phyloP scores from a whole-genome alignment of 2,329 filamentous ascomycete genomes.

The Zasmidium citrigriseum region DNA sequence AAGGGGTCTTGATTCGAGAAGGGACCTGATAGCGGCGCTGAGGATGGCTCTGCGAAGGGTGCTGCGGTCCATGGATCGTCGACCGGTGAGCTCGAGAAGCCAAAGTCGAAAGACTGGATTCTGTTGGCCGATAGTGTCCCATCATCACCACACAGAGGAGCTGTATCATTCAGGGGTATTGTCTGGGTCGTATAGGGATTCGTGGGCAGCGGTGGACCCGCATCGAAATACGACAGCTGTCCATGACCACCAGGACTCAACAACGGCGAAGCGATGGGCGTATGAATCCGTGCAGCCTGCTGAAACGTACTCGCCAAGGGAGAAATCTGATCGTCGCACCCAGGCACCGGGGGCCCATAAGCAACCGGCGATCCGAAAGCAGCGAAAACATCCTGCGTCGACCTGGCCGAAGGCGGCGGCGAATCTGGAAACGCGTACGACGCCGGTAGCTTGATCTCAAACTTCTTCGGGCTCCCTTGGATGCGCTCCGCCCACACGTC shows the following conservation, averaged over 20 bases:
- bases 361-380: conserved; percentile 31
- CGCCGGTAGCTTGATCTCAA: conserved; percentile 50
- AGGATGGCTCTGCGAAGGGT: conserved; percentile 19
- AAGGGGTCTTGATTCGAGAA: conserved; percentile 26
- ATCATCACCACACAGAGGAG: conserved; percentile 30
- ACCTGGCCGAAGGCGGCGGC: conserved; percentile 47
- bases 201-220: conserved; percentile 15
- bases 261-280: conserved; percentile 31
- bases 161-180: conserved; percentile 31
- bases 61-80: conserved; percentile 22
- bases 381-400: conserved; percentile 39
- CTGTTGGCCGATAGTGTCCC: conserved; percentile 25
- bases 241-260: conserved; percentile 23
- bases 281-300: conserved; percentile 32
- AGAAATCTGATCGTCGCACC: conserved; percentile 32
- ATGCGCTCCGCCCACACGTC: conserved; percentile 57
- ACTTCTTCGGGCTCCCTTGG: conserved; percentile 46
- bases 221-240: conserved; percentile 25
- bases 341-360: conserved; percentile 19
- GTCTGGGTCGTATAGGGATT: conserved; percentile 25
- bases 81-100: conserved; percentile 29
- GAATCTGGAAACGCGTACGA: conserved; percentile 44
- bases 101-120: conserved; percentile 35
- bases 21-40: conserved; percentile 17
- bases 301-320: conserved; percentile 34